Evolutionary conservation across 192 early-diverging fungal species (phyloP), one percentile per base, ranked within the genome.

Genomic region (Oehlia diaphana): DNA sequence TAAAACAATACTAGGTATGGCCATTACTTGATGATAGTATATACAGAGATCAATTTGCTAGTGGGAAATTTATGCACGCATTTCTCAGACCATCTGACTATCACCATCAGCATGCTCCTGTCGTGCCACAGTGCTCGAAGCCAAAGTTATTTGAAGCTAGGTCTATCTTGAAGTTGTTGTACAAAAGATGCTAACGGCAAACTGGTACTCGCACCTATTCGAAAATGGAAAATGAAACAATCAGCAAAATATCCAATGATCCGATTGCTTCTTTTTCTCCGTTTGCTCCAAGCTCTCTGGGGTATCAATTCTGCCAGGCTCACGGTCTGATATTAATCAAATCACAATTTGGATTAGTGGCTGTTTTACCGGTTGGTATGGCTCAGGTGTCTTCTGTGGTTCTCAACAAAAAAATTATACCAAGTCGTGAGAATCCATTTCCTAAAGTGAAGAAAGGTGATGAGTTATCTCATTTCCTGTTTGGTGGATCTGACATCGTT

Each of bases 401-500:
- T 23, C 21, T 73, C 44, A 31, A 49, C n/a, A 9, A 31, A 4
- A 5, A 10, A 12, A 44, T 26, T 26, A 26, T 26, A 26, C 26
- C 26, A 26, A 26, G 26, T 26, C 26, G 26, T 26, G 26, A 26
- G 26, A 26, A 26, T 26, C 26, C 26, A 26, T 0, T 0, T 26
- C 26, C 26, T 26, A 44, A 23, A 6, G 81, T 90, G 16, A 69
- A 84, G 44, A 87, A 93, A 65, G 90, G 91, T 23, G 92, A 93
- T 76, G 94, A 95, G 78, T 88, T 92, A 64, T 92, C 93, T 42
- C 92, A 92, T 80, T 95, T 94, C 79, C 86, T 88, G 12, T 95
- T 93, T 80, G 93, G 93, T 35, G 94, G 94, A 14, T 91, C 90
- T 14, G 94, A 92, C 0, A 87, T 92, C 21, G 81, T 94, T 28